phyloP scores from a whole-genome alignment of 2,329 filamentous ascomycete species.

The Pseudogymnoascus sp. region DNA sequence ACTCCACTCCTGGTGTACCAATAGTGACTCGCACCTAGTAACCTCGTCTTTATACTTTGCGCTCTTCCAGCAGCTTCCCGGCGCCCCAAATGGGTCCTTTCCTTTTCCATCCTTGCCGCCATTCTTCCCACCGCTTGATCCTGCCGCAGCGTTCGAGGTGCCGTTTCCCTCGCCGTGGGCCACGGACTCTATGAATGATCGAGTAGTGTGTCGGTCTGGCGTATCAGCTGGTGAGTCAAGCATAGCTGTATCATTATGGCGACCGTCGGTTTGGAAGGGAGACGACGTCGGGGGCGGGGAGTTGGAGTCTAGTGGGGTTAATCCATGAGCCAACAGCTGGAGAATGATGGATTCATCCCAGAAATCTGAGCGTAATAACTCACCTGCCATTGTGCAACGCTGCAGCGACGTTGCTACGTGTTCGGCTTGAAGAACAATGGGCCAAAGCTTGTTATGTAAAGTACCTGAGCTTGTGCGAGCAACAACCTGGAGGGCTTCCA shows the following conservation, averaged over 20 bases:
- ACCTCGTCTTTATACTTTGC: slow-evolving; percentile 51
- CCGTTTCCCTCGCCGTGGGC: neutral
- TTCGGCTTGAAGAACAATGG: neutral
- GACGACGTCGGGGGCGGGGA: slow-evolving; percentile 8
- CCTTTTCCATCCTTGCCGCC: slow-evolving; percentile 16
- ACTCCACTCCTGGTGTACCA: slow-evolving; percentile 46
- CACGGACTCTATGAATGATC: neutral
- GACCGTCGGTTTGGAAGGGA: neutral
- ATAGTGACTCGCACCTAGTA: slow-evolving; percentile 38
- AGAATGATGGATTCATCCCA: neutral
- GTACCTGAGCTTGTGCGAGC: neutral
- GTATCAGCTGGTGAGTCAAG: slow-evolving; percentile 7
- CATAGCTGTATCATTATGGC: slow-evolving; percentile 8
- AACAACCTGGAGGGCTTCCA: slow-evolving; percentile 4
- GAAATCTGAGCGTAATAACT: neutral
- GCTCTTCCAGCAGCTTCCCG: slow-evolving; percentile 45
- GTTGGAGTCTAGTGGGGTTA: slow-evolving; percentile 5
- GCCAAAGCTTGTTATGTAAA: neutral
- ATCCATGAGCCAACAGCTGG: neutral
- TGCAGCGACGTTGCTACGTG: neutral
- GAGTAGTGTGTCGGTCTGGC: neutral
- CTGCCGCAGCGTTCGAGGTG: neutral
- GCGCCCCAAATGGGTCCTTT: slow-evolving; percentile 31
- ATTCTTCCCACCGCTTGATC: slow-evolving; percentile 12
- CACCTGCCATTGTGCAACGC: neutral